Evolutionary conservation across 805 yeast species (phyloP).

Genomic region (Saccharomycopsis fibuligera): DNA sequence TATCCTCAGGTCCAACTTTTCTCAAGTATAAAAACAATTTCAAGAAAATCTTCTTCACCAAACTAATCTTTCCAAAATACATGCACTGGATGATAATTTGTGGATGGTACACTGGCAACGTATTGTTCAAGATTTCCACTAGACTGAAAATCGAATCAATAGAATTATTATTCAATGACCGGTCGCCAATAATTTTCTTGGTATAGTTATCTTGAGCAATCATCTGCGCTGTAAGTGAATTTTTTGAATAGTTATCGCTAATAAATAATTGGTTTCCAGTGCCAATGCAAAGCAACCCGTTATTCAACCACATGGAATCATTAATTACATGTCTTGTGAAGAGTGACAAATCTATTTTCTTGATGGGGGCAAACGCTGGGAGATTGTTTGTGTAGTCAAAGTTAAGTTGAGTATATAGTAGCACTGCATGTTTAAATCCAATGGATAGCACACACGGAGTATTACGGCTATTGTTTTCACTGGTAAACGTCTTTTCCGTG

Average conservation of each 20-base stretch:
- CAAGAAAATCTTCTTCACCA: slow-evolving; percentile 52
- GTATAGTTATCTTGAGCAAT: slow-evolving; percentile 36
- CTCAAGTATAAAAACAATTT: slow-evolving; percentile 49
- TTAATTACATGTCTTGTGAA: slow-evolving; percentile 80
- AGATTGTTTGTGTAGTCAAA: slow-evolving; percentile 80
- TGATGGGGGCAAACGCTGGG: slow-evolving; percentile 73
- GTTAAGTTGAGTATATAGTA: slow-evolving; percentile 73
- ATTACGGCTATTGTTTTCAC: slow-evolving; percentile 33
- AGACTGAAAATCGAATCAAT: slow-evolving; percentile 49
- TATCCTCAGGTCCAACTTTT: slow-evolving; percentile 39
- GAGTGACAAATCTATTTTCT: slow-evolving; percentile 60
- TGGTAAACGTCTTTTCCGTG: background rate
- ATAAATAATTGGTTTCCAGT: slow-evolving; percentile 86
- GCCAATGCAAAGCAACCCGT: slow-evolving; percentile 76
- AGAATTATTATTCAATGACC: slow-evolving; percentile 26
- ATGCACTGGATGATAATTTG: slow-evolving; percentile 74
- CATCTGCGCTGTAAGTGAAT: slow-evolving; percentile 44
- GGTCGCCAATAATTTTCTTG: slow-evolving; percentile 48
- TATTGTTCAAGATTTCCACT: slow-evolving; percentile 78
- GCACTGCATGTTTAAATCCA: slow-evolving; percentile 60
- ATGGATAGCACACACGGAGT: slow-evolving; percentile 72
- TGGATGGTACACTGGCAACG: slow-evolving; percentile 86
- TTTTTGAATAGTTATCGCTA: slow-evolving; percentile 47
- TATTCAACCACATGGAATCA: slow-evolving; percentile 79
- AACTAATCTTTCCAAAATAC: slow-evolving; percentile 49